These are phyloP conservation scores for Vigna hirtella DNA, from an alignment of 306 rosid genomes.

Conservation along the genomic window DNA sequence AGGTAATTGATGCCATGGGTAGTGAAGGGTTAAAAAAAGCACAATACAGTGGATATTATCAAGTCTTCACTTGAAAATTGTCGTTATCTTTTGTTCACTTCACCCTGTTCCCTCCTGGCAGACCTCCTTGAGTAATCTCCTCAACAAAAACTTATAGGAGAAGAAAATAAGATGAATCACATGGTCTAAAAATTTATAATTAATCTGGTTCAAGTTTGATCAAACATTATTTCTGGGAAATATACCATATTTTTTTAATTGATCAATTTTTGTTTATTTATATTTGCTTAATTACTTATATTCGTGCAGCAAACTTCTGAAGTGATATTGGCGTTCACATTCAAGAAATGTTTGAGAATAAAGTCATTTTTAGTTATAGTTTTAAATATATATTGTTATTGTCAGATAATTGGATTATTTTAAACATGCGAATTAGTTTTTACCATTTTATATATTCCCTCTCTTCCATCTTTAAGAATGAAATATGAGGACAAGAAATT, in stretches of 20 bases:
- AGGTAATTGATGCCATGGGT: slow-evolving; percentile 15
- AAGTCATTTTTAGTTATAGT: slow-evolving; percentile 6
- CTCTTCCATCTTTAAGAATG: slow-evolving; percentile 9
- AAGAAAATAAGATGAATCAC: neutral
- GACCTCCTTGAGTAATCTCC: neutral
- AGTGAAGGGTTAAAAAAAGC: neutral
- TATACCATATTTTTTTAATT: neutral
- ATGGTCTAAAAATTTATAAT: neutral
- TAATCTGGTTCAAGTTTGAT: neutral
- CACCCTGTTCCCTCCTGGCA: slow-evolving; percentile 3
- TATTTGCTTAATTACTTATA: neutral
- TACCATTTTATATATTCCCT: neutral
- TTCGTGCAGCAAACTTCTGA: neutral
- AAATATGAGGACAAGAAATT: slow-evolving; percentile 21
- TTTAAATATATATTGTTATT: neutral
- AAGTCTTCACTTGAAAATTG: slow-evolving; percentile 12
- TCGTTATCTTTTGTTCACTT: slow-evolving; percentile 19
- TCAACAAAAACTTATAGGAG: neutral
- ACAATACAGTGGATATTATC: neutral
- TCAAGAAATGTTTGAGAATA: neutral
- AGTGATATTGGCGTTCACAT: slow-evolving; percentile 1
- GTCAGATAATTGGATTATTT: neutral
- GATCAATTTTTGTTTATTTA: neutral
- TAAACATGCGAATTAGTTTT: neutral
- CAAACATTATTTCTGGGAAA: neutral